phyloP scores from a whole-genome alignment of 805 yeast genomes.

The Saturnispora silvae region DNA sequence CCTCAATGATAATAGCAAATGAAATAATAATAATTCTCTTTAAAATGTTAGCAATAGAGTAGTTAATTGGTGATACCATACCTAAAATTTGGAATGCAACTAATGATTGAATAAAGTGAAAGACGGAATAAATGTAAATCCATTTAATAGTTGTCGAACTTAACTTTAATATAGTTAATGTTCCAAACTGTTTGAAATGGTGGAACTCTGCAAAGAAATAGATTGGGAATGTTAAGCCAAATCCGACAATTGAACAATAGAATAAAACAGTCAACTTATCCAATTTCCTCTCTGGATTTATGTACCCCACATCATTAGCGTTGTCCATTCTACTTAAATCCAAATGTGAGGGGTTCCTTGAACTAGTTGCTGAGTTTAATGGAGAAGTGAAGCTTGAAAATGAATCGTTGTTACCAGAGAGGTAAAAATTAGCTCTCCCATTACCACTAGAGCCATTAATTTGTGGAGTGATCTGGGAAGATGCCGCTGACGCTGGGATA shows the following conservation, averaged over 20 bases:
- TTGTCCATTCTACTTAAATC: constrained; percentile 1
- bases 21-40: constrained; percentile 64
- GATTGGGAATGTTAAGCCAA: constrained; percentile 54
- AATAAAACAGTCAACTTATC: constrained; percentile 64
- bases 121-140: constrained; percentile 49
- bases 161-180: constrained; percentile 25
- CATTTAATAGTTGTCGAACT: constrained; percentile 24
- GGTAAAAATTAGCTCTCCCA: constrained; percentile 2
- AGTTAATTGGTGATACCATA: constrained; percentile 60
- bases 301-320: constrained; percentile 11
- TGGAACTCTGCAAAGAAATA: constrained; percentile 47
- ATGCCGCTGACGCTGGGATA: constrained; percentile 17
- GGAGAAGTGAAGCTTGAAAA: constrained; percentile 7
- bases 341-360: constrained; percentile 5
- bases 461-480: constrained; percentile 1
- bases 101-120: constrained; percentile 65
- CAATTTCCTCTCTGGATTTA: constrained; percentile 30
- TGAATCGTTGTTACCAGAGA: constrained; percentile 16
- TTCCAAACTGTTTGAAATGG: constrained; percentile 16
- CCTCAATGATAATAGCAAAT: constrained; percentile 57
- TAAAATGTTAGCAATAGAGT: constrained; percentile 68
- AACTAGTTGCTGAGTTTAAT: constrained; percentile 4
- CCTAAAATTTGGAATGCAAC: constrained; percentile 72
- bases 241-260: constrained; percentile 65
- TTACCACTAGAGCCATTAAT: not conserved